Conservation (phyloP, 192 early-diverging fungal species). For the Endogone sp. region DNA sequence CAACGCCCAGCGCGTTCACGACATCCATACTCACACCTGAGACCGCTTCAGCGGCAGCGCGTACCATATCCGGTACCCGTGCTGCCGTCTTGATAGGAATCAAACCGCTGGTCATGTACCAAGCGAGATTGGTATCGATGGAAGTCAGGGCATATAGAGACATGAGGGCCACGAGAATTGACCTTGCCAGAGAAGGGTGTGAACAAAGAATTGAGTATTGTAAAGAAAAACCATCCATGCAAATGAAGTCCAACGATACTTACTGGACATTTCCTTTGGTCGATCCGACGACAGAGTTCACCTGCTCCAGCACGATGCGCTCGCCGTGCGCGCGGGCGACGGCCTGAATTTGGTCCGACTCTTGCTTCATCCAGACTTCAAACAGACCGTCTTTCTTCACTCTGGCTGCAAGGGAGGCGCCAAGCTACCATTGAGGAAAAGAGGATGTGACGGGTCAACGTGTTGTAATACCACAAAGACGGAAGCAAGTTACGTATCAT, state of each 20-base stretch:
- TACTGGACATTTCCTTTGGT: slow-evolving; percentile 14
- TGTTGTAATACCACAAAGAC: not conserved
- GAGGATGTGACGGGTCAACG: not conserved
- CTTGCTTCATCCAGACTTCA: slow-evolving; percentile 75
- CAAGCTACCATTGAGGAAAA: slow-evolving; percentile 31
- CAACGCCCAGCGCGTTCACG: slow-evolving; percentile 56
- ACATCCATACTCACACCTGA: slow-evolving; percentile 45
- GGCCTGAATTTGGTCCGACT: slow-evolving; percentile 67
- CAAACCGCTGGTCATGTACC: slow-evolving; percentile 46
- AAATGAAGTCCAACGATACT: not conserved
- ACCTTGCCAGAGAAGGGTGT: slow-evolving; percentile 1
- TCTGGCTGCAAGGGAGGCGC: slow-evolving; percentile 45
- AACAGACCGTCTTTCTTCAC: slow-evolving; percentile 51
- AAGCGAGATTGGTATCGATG: slow-evolving; percentile 51
- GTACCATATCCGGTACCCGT: slow-evolving; percentile 37
- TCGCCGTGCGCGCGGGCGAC: slow-evolving; percentile 64
- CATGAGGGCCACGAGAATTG: slow-evolving; percentile 35
- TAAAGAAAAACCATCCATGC: slow-evolving; percentile 12
- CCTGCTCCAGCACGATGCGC: slow-evolving; percentile 57
- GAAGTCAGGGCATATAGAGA: slow-evolving; percentile 47
- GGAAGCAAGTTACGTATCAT: not conserved
- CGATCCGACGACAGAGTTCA: slow-evolving; percentile 30
- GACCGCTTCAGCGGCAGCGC: slow-evolving; percentile 45
- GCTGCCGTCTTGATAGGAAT: slow-evolving; percentile 44
- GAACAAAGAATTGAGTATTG: not conserved